Percentiles rank a stretch among this genome's conserved stretches.
Evolutionary conservation across 108 stramenopile species (phyloP).

Genomic region (Fistulifera solaris): DNA sequence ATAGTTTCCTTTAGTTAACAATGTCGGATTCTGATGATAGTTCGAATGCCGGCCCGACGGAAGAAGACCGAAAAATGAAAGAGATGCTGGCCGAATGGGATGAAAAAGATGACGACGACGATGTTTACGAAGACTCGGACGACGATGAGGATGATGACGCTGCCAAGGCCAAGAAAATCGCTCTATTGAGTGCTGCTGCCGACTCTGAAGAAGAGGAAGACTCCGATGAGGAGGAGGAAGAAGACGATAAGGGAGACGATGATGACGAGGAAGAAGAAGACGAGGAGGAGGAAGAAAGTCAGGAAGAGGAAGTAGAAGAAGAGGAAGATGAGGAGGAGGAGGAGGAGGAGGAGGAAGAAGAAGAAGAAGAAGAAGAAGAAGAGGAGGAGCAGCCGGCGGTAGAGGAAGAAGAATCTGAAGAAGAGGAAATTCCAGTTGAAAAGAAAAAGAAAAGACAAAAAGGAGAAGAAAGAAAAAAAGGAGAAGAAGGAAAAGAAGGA

Average conservation of each 20-base stretch:
- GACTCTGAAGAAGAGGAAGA: conserved; percentile 2
- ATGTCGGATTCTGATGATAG: too few species aligned
- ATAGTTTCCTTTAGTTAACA: too few species aligned
- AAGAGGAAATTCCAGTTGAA: neutral
- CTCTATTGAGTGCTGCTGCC: neutral
- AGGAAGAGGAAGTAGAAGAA: neutral
- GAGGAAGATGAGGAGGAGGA: neutral
- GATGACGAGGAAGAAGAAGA: conserved; percentile 1
- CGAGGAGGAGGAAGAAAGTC: neutral
- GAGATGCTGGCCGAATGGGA: conserved; percentile 2
- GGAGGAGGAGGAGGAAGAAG: neutral
- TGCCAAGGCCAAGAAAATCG: neutral
- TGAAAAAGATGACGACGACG: conserved; percentile 1
- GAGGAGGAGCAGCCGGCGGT: neutral
- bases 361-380: neutral
- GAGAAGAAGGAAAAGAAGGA: neutral
- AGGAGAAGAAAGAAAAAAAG: neutral
- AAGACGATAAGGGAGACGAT: neutral
- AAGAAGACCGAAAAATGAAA: too few species aligned
- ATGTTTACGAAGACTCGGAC: neutral
- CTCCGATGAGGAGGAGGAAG: conserved; percentile 3
- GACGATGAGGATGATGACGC: conserved; percentile 3
- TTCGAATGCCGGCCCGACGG: too few species aligned
- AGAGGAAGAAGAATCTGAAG: neutral
- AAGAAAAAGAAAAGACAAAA: neutral